Evolutionary conservation across 768 basidiomycete genomes (phyloP).

Genomic region (Termitomyces sp.): DNA sequence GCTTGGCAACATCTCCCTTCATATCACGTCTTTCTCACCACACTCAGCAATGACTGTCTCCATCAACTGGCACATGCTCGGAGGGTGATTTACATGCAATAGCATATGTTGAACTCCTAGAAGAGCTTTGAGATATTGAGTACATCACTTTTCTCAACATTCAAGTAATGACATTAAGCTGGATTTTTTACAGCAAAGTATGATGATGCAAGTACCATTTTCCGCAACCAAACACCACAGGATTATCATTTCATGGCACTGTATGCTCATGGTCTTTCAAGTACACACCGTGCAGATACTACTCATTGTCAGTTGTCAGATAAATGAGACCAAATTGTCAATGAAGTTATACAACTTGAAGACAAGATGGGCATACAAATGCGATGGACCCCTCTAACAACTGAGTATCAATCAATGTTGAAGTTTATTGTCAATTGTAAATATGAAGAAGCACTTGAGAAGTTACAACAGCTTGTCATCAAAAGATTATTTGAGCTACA

Average conservation of each 20-base stretch:
- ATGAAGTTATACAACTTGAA: background rate
- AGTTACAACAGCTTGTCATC: conserved; percentile 13
- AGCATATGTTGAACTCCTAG: background rate
- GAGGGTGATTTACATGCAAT: background rate
- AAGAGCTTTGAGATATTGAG: background rate
- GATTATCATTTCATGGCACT: background rate
- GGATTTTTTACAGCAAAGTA: background rate
- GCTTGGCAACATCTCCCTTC: too few species aligned
- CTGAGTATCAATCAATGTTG: background rate
- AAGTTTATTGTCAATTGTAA: background rate
- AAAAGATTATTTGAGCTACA: conserved; percentile 35
- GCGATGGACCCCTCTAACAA: background rate
- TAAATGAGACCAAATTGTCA: background rate
- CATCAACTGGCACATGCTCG: too few species aligned
- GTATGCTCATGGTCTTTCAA: background rate
- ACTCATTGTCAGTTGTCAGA: background rate
- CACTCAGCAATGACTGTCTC: too few species aligned
- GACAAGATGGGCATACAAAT: background rate
- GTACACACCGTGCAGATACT: background rate
- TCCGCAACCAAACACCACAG: background rate
- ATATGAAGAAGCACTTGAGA: conserved; percentile 26
- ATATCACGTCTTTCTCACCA: too few species aligned
- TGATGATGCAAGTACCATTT: background rate
- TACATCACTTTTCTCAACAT: background rate
- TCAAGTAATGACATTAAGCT: background rate